These are phyloP conservation scores for Thelephora terrestris DNA, from an alignment of 1,284 basidiomycete genomes.

Conservation along the genomic window DNA sequence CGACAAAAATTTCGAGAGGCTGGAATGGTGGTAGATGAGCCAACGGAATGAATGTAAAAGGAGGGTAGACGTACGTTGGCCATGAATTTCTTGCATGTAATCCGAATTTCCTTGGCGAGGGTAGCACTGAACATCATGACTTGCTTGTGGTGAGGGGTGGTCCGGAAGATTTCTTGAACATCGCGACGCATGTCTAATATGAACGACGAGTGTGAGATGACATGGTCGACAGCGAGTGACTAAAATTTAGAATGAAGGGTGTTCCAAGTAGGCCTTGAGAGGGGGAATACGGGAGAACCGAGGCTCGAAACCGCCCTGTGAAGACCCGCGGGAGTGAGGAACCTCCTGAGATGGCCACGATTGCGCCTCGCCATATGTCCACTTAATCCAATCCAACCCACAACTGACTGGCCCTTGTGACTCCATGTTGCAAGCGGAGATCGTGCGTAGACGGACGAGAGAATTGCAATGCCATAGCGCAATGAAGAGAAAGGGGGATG, in stretches of 20 bases:
- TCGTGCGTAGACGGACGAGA: constrained; percentile 39
- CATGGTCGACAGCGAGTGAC: constrained; percentile 33
- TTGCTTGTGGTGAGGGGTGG: constrained; percentile 99
- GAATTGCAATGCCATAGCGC: constrained; percentile 29
- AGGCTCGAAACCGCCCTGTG: background rate
- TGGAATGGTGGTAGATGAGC: constrained; percentile 26
- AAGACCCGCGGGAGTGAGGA: background rate
- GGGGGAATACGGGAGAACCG: no score
- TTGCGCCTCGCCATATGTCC: constrained; percentile 5
- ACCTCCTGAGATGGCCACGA: background rate
- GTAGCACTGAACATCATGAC: constrained; percentile 99
- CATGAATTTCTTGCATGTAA: constrained; percentile 99
- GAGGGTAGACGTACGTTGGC: constrained; percentile 66
- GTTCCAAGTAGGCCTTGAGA: background rate
- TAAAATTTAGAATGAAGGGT: background rate
- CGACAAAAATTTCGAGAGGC: constrained; percentile 99
- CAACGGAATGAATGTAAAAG: background rate
- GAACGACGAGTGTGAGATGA: constrained; percentile 54
- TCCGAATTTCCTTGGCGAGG: constrained; percentile 91
- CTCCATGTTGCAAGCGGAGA: constrained; percentile 4
- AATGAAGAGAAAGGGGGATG: constrained; percentile 22
- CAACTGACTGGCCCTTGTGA: constrained; percentile 4
- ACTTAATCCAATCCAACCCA: background rate
- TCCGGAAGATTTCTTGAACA: constrained; percentile 99
- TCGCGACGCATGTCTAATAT: constrained; percentile 99